Base-by-base conservation (phyloP, 805 yeast species). In the Ogataea trehaloabstinens region DNA sequence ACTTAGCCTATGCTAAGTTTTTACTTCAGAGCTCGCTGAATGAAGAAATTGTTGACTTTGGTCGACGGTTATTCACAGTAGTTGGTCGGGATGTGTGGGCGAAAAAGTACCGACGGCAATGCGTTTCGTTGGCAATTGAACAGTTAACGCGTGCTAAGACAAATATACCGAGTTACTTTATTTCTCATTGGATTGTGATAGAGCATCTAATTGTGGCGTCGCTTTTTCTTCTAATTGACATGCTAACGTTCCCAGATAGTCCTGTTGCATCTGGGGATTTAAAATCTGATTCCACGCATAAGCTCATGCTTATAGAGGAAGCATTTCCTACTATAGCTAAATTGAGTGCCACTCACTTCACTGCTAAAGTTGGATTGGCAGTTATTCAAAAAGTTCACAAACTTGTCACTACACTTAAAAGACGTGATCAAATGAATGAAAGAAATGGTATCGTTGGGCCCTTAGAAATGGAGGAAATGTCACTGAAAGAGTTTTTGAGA, bases 311-410 rank as follows among this genome's bases (percentile, higher is more conserved):
- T 27, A 30, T 30, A 6, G 38, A 28, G 19, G 21, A 37, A n/a
- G 19, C 31, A 19, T 12, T 34, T 10, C 21, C 34, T 11, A 25
- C 25, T 10, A 40, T 37, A 16, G 11, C 27, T 2, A 24, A 24
- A 19, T 16, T 39, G 15, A 40, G 29, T 17, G 21, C 34, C 4
- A 19, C 37, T 4, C 43, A 39, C 20, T 28, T 37, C 27, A 16
- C 41, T 8, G 43, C 42, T 10, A 40, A 31, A 16, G 41, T 40
- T 6, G 43, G 43, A 1, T 17, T 40, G n/a, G 37, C 43, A 12
- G 43, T 40, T 11, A 17, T 40, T 10, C 30, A 24, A 15, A 40
- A 40, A 12, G 6, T 40, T 12, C 37, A 36, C 21, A 4, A 24
- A 7, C 35, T 39, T 15, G 42, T 40, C 2, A 28, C 38, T 21